These are phyloP conservation scores for Nakaseomyces nivariensis DNA, from an alignment of 1,139 yeast species.

Conservation along the genomic window DNA sequence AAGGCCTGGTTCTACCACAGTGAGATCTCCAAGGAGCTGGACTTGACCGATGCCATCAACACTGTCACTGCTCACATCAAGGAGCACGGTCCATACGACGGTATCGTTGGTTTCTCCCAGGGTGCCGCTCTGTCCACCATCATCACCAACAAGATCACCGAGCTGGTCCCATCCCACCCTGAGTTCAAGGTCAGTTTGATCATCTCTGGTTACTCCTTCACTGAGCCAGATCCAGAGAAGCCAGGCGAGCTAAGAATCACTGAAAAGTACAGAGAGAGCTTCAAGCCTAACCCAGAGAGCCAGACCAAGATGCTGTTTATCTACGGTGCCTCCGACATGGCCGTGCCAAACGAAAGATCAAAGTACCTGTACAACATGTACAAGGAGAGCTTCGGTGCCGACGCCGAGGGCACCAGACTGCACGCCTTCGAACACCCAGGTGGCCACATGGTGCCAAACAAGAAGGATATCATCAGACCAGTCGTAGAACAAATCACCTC, in stretches of 20 bases:
- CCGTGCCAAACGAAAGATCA: constrained; percentile 45
- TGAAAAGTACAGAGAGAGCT: constrained; percentile 26
- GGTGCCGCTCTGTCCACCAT: constrained; percentile 80
- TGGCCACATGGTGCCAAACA: constrained; percentile 76
- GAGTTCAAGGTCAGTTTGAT: constrained; percentile 41
- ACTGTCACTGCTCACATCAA: constrained; percentile 48
- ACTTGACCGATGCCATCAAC: constrained; percentile 36
- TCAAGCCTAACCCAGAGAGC: constrained; percentile 25
- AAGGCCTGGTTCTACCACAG: constrained; percentile 51
- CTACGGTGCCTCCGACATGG: constrained; percentile 40
- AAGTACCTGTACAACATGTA: constrained; percentile 38
- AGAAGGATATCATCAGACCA: constrained; percentile 42
- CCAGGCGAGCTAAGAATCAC: constrained; percentile 30
- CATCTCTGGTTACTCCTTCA: constrained; percentile 49
- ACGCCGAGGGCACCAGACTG: constrained; percentile 28
- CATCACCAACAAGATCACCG: constrained; percentile 37
- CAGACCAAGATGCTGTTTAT: constrained; percentile 31
- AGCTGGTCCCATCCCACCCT: constrained; percentile 34
- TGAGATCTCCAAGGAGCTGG: constrained; percentile 35
- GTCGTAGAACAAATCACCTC: constrained; percentile 31
- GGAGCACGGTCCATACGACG: constrained; percentile 77
- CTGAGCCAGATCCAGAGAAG: constrained; percentile 32
- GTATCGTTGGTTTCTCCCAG: constrained; percentile 84
- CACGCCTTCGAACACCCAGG: constrained; percentile 64
- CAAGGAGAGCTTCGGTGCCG: constrained; percentile 25